These are phyloP conservation scores for Trichoderma atrobrunneum DNA, from an alignment of 2,329 filamentous ascomycete species.

Conservation along the genomic window DNA sequence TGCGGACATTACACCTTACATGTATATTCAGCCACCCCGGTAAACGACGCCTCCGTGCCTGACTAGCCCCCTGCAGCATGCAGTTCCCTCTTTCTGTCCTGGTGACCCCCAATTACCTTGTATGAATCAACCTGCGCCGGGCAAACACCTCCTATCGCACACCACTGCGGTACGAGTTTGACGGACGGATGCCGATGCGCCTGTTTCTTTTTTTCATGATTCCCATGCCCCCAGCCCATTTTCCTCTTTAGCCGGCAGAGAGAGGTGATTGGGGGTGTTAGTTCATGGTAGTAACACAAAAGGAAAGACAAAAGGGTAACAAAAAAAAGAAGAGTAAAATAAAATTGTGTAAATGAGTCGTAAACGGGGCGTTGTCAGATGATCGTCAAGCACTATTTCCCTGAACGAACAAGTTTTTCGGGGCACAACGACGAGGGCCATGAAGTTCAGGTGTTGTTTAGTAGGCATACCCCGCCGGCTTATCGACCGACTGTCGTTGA, in stretches of 20 bases:
- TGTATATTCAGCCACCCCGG: background rate
- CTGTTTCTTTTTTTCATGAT: background rate
- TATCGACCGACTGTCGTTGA: background rate
- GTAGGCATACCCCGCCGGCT: background rate
- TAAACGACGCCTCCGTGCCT: background rate
- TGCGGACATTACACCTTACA: slow-evolving; percentile 12
- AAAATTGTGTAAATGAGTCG: background rate
- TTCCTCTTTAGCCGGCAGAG: slow-evolving; percentile 10
- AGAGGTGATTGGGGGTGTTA: background rate
- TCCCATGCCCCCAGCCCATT: background rate
- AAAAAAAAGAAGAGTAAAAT: background rate
- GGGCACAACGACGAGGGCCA: background rate
- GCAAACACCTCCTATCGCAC: background rate
- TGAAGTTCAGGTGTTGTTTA: background rate
- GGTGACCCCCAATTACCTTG: background rate
- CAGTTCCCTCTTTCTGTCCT: slow-evolving; percentile 1
- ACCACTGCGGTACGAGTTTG: background rate
- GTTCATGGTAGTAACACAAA: background rate
- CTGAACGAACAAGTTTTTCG: background rate
- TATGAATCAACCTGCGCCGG: background rate
- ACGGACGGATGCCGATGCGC: background rate
- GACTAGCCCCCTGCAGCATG: slow-evolving; percentile 5
- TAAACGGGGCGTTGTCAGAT: slow-evolving; percentile 6
- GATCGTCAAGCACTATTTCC: background rate
- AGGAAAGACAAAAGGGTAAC: background rate